Evolutionary conservation across 2,329 filamentous ascomycete genomes (phyloP), one percentile per base, ranked within the genome.

Genomic region (Ilyonectria destructans): DNA sequence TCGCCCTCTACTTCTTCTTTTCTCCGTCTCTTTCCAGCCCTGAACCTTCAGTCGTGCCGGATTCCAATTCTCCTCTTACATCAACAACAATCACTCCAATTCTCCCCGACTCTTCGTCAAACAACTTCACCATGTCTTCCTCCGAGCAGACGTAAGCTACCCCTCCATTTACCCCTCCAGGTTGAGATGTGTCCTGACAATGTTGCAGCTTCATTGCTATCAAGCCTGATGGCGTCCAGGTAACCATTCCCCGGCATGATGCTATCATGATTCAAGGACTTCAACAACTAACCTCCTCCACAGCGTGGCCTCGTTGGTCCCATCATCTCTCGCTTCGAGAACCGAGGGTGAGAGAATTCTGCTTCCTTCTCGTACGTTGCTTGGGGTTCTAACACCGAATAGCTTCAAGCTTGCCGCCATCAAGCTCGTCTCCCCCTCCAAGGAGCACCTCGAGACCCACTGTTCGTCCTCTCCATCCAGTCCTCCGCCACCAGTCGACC

Each of bases 201-300:
- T 69, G 69, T 63, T 77, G 77, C 81, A 98, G 96, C 89, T 98
- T 98, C 93, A 98, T 98, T 90, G 96, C 96, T 84, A 94, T 99
- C 91, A 99, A 99, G 95, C 96, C 96, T 80, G 96, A 98, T 88
- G 96, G 96, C 85, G 96, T 98, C 87, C 96, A 98, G 92, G 95
- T 97, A 92, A 77, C 86, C 69, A 45, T 51, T 58, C 31, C 65
- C 58, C 40, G 31, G 31, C 9, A 17, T 35, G 33, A 45, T 49
- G 23, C 45, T 59, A 57, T 31, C 31, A 54, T 21, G 17, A 48
- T 13, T 26, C 17, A 13, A 58, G n/a, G 15, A 21, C 10, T 48
- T 19, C 37, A 10, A 67, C 13, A 70, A 23, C 67, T 77, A 35
- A 71, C 76, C 33, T 79, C 65, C 40, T 48, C 37, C 46, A 69